These are phyloP conservation scores for Acanthochlamys bracteata DNA, from an alignment of 106 monocot genomes.

Conservation along the genomic window DNA sequence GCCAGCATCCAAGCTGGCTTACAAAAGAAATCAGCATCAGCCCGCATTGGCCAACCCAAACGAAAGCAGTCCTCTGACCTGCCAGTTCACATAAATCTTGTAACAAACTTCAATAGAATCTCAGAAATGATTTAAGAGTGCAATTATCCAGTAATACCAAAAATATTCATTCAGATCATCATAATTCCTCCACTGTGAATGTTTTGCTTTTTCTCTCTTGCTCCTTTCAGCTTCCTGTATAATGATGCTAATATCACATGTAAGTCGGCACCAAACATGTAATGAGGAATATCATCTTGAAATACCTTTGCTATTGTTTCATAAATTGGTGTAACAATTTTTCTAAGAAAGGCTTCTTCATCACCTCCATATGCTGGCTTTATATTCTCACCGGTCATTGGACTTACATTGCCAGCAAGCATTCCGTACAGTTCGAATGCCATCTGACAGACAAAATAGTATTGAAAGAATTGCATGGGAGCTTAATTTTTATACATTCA, in stretches of 20 bases:
- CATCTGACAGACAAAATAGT: no score
- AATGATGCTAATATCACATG: no score
- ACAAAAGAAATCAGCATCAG: conserved; percentile 72
- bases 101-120: no score
- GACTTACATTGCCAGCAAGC: conserved; percentile 90
- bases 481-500: no score
- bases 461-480: no score
- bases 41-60: conserved; percentile 77
- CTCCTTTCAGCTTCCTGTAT: conserved; percentile 85
- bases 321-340: conserved; percentile 86
- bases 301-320: conserved; percentile 81
- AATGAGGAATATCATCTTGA: no score
- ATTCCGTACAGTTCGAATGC: conserved; percentile 94
- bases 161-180: conserved; percentile 99
- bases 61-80: conserved; percentile 66
- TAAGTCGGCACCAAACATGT: no score
- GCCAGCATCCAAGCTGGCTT: conserved; percentile 4
- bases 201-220: conserved; percentile 78
- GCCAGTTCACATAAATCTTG: neutral
- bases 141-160: conserved; percentile 24
- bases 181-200: conserved; percentile 95
- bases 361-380: conserved; percentile 96
- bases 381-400: conserved; percentile 95
- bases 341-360: conserved; percentile 91
- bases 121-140: no score